Conservation (phyloP, 2,329 filamentous ascomycete species). For the Alternaria arbusti region DNA sequence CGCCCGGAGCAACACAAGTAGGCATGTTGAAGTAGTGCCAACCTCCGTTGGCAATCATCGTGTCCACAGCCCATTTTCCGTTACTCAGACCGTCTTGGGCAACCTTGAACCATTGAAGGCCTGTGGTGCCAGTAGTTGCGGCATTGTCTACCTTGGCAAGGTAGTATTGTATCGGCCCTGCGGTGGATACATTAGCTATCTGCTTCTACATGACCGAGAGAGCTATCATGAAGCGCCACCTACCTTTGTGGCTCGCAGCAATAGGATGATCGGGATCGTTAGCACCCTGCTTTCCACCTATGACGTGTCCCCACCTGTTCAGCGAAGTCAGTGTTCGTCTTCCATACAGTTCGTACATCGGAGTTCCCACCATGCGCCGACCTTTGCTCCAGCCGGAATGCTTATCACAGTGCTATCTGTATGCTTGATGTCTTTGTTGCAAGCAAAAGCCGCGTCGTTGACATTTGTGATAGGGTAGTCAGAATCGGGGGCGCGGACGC, state of each 20-base stretch:
- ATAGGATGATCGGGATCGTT: slow-evolving; percentile 58
- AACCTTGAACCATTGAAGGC: slow-evolving; percentile 47
- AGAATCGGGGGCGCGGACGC: slow-evolving; percentile 56
- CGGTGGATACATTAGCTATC: background rate
- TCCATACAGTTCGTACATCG: background rate
- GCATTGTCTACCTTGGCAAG: slow-evolving; percentile 46
- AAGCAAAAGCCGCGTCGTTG: slow-evolving; percentile 51
- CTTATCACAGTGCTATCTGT: slow-evolving; percentile 51
- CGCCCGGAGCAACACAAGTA: slow-evolving; percentile 36
- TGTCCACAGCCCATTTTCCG: slow-evolving; percentile 55
- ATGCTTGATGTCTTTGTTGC: slow-evolving; percentile 49
- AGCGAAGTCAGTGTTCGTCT: background rate
- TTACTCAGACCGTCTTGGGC: slow-evolving; percentile 45
- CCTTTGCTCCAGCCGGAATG: slow-evolving; percentile 56
- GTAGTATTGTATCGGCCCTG: slow-evolving; percentile 27
- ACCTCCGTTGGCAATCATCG: slow-evolving; percentile 52
- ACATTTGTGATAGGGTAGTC: slow-evolving; percentile 57
- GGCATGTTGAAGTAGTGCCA: slow-evolving; percentile 50
- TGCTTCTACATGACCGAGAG: background rate
- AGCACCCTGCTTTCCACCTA: slow-evolving; percentile 57
- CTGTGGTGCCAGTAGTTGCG: slow-evolving; percentile 41
- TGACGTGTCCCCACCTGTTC: slow-evolving; percentile 34
- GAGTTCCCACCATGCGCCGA: slow-evolving; percentile 57
- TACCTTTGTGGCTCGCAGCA: slow-evolving; percentile 55
- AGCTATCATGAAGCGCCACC: background rate